These are phyloP conservation scores for Ettlia oleoabundans DNA, from an alignment of 139 green algal genomes.

Conservation along the genomic window DNA sequence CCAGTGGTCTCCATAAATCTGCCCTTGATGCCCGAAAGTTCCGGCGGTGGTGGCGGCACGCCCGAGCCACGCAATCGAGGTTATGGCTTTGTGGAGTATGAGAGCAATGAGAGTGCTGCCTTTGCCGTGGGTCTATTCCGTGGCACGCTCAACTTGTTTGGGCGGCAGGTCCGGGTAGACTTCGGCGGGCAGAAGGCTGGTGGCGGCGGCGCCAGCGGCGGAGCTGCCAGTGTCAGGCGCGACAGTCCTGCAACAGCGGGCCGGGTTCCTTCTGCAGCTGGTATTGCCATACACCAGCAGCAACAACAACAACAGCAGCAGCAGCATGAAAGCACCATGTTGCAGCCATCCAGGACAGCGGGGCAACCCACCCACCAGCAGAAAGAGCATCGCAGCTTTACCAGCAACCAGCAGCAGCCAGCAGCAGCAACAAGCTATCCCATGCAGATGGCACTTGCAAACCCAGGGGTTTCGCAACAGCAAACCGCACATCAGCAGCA, in stretches of 20 bases:
- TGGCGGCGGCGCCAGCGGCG: not conserved
- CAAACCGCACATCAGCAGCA: not conserved
- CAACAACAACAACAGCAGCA: not conserved
- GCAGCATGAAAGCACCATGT: not conserved
- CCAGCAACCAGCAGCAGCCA: not conserved
- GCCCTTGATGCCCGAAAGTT: not conserved
- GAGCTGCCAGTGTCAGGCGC: no score
- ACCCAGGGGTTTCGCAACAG: not conserved
- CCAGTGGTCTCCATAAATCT: conserved; percentile 21
- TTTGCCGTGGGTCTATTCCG: conserved; percentile 35
- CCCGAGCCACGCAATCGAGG: no score
- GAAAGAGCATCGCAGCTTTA: not conserved
- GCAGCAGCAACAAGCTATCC: no score
- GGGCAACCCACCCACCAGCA: not conserved
- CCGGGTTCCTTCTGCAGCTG: not conserved
- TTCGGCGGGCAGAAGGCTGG: conserved; percentile 8
- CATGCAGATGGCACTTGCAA: no score
- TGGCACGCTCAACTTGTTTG: conserved; percentile 12
- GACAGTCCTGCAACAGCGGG: no score
- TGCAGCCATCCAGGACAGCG: not conserved
- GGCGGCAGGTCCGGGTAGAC: not conserved
- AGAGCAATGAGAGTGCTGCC: not conserved
- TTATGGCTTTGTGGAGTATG: conserved; percentile 41
- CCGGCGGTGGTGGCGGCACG: no score
- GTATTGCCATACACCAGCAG: not conserved